Conservation (phyloP, 2,329 filamentous ascomycete genomes). For the Botrytis tulipae region DNA sequence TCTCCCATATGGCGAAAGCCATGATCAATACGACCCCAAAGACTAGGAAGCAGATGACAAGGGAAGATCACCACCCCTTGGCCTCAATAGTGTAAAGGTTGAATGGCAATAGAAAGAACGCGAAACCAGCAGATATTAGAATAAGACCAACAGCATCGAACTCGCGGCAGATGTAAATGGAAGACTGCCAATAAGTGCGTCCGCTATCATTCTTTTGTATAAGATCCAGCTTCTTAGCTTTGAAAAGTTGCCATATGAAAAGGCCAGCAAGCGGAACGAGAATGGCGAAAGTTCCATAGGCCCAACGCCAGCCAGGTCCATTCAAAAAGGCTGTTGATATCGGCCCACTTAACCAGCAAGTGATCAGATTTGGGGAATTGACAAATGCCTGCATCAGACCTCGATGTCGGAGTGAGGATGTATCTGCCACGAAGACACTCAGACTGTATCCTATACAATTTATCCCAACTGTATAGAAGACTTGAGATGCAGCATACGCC, state of each 20-base stretch:
- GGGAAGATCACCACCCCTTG: neutral
- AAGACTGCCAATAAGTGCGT: neutral
- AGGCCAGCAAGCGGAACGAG: neutral
- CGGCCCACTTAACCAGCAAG: neutral
- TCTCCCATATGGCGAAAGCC: neutral
- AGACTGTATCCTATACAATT: neutral
- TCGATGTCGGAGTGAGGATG: neutral
- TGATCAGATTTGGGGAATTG: neutral
- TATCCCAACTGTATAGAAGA: neutral
- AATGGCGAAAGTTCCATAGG: neutral
- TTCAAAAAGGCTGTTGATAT: neutral
- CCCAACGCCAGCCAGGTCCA: neutral
- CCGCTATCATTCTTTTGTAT: neutral
- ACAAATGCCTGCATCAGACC: neutral
- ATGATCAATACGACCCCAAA: neutral
- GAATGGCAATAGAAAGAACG: neutral
- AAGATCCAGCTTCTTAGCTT: neutral
- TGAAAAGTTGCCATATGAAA: neutral
- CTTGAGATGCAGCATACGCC: neutral
- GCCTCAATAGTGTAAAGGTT: neutral
- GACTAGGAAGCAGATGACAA: neutral
- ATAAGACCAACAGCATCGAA: neutral
- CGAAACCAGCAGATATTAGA: neutral
- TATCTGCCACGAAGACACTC: neutral
- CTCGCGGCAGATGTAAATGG: neutral